phyloP scores from a whole-genome alignment of 352 stramenopile genomes.

The Pythium angustatum region DNA sequence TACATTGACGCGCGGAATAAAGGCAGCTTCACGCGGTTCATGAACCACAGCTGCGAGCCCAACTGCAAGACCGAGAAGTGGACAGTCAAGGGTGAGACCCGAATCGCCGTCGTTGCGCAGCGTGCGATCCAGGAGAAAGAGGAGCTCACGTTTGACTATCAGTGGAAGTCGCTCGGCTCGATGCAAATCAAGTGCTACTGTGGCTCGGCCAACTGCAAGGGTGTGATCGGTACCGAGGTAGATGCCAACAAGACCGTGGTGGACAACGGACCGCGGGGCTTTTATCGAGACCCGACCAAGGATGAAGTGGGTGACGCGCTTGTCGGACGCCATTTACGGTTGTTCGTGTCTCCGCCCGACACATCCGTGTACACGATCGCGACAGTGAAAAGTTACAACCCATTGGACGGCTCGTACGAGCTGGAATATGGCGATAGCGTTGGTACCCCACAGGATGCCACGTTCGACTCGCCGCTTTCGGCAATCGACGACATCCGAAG shows the following conservation, averaged over 20 bases:
- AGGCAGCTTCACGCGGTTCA: conserved; percentile 94
- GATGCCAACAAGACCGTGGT: conserved; percentile 33
- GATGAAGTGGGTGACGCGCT: conserved; percentile 49
- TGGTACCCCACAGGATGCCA: conserved; percentile 24
- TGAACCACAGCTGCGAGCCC: conserved; percentile 95
- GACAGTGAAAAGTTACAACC: conserved; percentile 32
- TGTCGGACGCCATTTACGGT: conserved; percentile 57
- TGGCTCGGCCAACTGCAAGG: conserved; percentile 65
- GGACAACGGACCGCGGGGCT: conserved; percentile 47
- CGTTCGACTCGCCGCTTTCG: conserved; percentile 27
- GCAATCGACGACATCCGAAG: conserved; percentile 17
- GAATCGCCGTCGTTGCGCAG: conserved; percentile 94
- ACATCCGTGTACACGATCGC: conserved; percentile 50
- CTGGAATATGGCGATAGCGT: conserved; percentile 52
- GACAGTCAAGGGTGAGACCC: conserved; percentile 88
- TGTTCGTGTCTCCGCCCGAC: conserved; percentile 62
- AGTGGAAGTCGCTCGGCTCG: conserved; percentile 90
- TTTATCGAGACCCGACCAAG: conserved; percentile 67
- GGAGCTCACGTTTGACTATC: conserved; percentile 97
- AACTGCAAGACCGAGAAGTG: conserved; percentile 97
- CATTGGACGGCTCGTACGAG: conserved; percentile 49
- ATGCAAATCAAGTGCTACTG: conserved; percentile 82
- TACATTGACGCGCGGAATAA: conserved; percentile 90
- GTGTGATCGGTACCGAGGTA: conserved; percentile 63
- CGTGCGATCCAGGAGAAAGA: conserved; percentile 85